A percentile compares a stretch with the other conserved stretches of the same genome.
Conservation (phyloP, 768 basidiomycete species). For the Lactarius sp. region DNA sequence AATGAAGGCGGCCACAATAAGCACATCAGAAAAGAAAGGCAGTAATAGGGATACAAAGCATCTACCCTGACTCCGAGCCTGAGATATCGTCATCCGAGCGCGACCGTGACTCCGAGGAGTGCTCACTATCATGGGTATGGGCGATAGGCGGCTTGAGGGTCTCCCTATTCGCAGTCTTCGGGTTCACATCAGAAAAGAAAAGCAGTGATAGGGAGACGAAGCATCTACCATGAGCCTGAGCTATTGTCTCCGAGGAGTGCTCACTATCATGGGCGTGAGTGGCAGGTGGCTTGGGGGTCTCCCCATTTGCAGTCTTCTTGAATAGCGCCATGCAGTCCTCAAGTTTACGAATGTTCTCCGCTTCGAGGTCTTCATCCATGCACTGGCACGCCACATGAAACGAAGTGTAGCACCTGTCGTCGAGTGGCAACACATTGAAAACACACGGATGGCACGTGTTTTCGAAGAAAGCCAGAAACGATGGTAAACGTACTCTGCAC, state of each 20-base stretch:
- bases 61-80: slow-evolving; percentile 77
- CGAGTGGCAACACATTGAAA: too few species aligned
- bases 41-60: not conserved
- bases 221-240: slow-evolving; percentile 71
- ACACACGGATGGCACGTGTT: too few species aligned
- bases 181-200: not conserved
- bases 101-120: slow-evolving; percentile 59
- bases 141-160: slow-evolving; percentile 34
- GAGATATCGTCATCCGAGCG: slow-evolving; percentile 77
- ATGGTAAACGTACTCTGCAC: too few species aligned
- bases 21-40: not conserved
- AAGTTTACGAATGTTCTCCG: slow-evolving; percentile 87
- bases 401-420: too few species aligned
- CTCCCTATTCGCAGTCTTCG: too few species aligned
- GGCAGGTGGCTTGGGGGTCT: slow-evolving; percentile 34
- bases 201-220: not conserved
- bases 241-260: slow-evolving; percentile 74
- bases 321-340: slow-evolving; percentile 87
- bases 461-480: too few species aligned
- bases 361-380: slow-evolving; percentile 96
- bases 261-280: slow-evolving; percentile 54
- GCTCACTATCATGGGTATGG: slow-evolving; percentile 56
- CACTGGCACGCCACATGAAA: slow-evolving; percentile 40
- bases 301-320: slow-evolving; percentile 44
- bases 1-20: slow-evolving; percentile 18